These are phyloP conservation scores for Hevea brasiliensis DNA, from an alignment of 345 rosid species.

Conservation along the genomic window DNA sequence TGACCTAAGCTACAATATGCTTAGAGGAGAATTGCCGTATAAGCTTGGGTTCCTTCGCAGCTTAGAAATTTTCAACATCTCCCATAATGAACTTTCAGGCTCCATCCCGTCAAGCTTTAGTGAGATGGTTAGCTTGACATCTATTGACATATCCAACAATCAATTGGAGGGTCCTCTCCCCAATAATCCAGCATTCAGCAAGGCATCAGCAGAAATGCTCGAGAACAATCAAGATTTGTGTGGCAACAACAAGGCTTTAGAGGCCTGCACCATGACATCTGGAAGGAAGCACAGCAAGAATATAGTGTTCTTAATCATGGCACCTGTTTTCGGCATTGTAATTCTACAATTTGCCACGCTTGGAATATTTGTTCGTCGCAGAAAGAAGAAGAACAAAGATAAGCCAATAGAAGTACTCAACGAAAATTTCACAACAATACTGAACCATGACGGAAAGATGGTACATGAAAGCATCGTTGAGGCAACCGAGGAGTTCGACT, in stretches of 20 bases:
- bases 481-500: conserved; percentile 12
- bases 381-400: not conserved
- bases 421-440: not conserved
- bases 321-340: not conserved
- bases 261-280: not conserved
- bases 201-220: not conserved
- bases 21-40: not conserved
- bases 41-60: not conserved
- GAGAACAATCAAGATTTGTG: not conserved
- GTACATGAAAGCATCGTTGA: not conserved
- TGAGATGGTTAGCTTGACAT: not conserved
- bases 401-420: not conserved
- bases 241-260: not conserved
- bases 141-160: not conserved
- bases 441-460: not conserved
- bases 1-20: not conserved
- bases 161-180: not conserved
- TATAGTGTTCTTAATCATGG: not conserved
- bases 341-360: not conserved
- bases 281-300: not conserved
- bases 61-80: not conserved
- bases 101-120: not conserved
- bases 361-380: not conserved
- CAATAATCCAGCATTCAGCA: not conserved
- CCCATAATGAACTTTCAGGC: not conserved